Evolutionary conservation across 2,329 filamentous ascomycete species (phyloP).

Genomic region (Exophiala mesophila): DNA sequence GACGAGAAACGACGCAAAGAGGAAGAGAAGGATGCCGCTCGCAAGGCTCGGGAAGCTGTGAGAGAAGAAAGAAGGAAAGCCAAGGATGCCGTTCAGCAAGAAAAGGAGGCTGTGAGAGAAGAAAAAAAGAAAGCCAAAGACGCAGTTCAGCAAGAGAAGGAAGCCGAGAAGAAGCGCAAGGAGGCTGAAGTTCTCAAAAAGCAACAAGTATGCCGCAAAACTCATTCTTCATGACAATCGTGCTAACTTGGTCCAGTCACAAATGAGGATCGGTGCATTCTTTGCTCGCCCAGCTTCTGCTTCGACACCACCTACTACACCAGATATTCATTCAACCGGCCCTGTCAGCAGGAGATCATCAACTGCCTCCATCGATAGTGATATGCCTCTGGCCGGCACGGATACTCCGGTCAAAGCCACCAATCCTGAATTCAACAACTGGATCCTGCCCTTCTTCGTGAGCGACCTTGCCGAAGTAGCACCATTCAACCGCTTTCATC

Average conservation of each 20-base stretch:
- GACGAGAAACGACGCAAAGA: constrained; percentile 35
- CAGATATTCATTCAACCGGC: constrained; percentile 18
- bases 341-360: constrained; percentile 26
- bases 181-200: constrained; percentile 40
- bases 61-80: constrained; percentile 32
- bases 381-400: constrained; percentile 28
- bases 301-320: constrained; percentile 25
- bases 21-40: constrained; percentile 34
- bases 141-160: constrained; percentile 40
- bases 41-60: constrained; percentile 19
- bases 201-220: constrained; percentile 36
- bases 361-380: constrained; percentile 22
- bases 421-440: constrained; percentile 56
- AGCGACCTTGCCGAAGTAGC: constrained; percentile 70
- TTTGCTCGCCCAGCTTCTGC: constrained; percentile 39
- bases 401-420: constrained; percentile 22
- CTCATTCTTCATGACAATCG: constrained; percentile 28
- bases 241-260: constrained; percentile 36
- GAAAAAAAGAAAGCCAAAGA: constrained; percentile 45
- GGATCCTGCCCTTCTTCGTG: constrained; percentile 77
- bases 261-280: constrained; percentile 49
- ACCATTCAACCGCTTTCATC: constrained; percentile 34
- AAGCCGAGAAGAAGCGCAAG: constrained; percentile 33
- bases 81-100: constrained; percentile 41
- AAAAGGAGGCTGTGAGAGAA: constrained; percentile 40